phyloP scores from a whole-genome alignment of 176 grass and related monocot genomes.

The Alloteropsis semialata region DNA sequence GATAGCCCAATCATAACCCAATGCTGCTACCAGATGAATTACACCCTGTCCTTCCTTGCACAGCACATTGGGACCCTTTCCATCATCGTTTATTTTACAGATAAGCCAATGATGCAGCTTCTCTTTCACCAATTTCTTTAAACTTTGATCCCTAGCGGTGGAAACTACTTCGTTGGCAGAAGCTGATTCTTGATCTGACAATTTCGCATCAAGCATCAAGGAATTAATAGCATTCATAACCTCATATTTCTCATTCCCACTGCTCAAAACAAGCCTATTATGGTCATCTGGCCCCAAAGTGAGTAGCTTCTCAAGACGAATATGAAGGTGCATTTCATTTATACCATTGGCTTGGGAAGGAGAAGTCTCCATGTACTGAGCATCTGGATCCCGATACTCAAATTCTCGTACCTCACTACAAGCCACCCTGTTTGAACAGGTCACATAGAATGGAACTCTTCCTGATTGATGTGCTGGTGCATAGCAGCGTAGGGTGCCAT shows the following conservation, averaged over 20 bases:
- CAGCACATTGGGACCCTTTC: slow-evolving; percentile 68
- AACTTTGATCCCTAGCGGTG: slow-evolving; percentile 41
- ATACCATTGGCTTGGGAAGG: slow-evolving; percentile 28
- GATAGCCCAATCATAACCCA: slow-evolving; percentile 83
- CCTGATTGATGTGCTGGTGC: slow-evolving; percentile 61
- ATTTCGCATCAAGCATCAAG: slow-evolving; percentile 59
- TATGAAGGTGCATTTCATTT: slow-evolving; percentile 76
- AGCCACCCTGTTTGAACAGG: slow-evolving; percentile 74
- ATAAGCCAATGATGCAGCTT: slow-evolving; percentile 78
- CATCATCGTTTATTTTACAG: slow-evolving; percentile 61
- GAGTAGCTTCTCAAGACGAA: slow-evolving; percentile 79
- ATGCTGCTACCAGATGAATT: slow-evolving; percentile 79
- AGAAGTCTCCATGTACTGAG: slow-evolving; percentile 39
- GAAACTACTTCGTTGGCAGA: slow-evolving; percentile 21
- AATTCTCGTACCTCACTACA: slow-evolving; percentile 92
- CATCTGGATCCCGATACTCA: slow-evolving; percentile 53
- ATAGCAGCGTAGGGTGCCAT: slow-evolving; percentile 70
- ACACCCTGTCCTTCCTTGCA: slow-evolving; percentile 83
- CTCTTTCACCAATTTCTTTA: slow-evolving; percentile 74
- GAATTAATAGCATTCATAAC: slow-evolving; percentile 53
- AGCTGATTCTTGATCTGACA: slow-evolving; percentile 27
- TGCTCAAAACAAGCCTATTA: slow-evolving; percentile 20
- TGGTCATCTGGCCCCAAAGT: slow-evolving; percentile 46
- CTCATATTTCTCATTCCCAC: slow-evolving; percentile 39
- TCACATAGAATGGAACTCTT: slow-evolving; percentile 79